These are phyloP conservation scores for Fusarium chlamydosporum DNA, from an alignment of 2,329 filamentous ascomycete species.

Conservation along the genomic window DNA sequence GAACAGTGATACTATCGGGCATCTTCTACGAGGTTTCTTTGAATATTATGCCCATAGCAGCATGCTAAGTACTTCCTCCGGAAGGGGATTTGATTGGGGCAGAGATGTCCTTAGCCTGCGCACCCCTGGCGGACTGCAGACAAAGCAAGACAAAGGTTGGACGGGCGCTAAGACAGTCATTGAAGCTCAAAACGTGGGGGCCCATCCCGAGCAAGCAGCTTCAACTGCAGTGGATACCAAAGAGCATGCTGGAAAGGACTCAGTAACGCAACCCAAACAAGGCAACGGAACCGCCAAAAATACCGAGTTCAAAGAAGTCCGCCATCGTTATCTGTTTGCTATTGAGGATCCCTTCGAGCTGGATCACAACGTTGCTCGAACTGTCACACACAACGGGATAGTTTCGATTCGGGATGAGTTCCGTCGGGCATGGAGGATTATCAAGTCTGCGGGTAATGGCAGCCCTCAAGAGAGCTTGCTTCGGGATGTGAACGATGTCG, in stretches of 20 bases:
- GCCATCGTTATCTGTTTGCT: slow-evolving; percentile 85
- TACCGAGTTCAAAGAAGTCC: slow-evolving; percentile 74
- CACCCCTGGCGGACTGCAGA: slow-evolving; percentile 76
- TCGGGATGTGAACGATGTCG: slow-evolving; percentile 61
- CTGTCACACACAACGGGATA: slow-evolving; percentile 86
- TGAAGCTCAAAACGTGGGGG: slow-evolving; percentile 61
- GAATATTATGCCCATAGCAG: slow-evolving; percentile 81
- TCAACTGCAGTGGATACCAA: slow-evolving; percentile 5
- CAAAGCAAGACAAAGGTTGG: slow-evolving; percentile 87
- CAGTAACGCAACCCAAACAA: slow-evolving; percentile 27
- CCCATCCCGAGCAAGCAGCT: slow-evolving; percentile 36
- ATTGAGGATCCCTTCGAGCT: slow-evolving; percentile 94
- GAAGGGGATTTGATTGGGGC: slow-evolving; percentile 82
- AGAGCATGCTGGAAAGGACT: slow-evolving; percentile 8
- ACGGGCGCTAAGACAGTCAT: slow-evolving; percentile 81
- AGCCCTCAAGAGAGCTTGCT: slow-evolving; percentile 64
- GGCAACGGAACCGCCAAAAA: slow-evolving; percentile 50
- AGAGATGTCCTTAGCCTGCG: slow-evolving; percentile 84
- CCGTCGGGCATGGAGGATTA: slow-evolving; percentile 81
- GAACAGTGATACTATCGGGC: slow-evolving; percentile 78
- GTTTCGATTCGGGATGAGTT: slow-evolving; percentile 88
- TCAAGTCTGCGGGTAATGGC: slow-evolving; percentile 66
- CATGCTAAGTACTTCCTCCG: slow-evolving; percentile 64
- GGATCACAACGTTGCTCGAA: slow-evolving; percentile 89
- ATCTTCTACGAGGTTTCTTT: slow-evolving; percentile 86